These are phyloP conservation scores for maize (Zea mays) DNA, from an alignment of 176 grass and related monocot species.

Conservation along the genomic window DNA sequence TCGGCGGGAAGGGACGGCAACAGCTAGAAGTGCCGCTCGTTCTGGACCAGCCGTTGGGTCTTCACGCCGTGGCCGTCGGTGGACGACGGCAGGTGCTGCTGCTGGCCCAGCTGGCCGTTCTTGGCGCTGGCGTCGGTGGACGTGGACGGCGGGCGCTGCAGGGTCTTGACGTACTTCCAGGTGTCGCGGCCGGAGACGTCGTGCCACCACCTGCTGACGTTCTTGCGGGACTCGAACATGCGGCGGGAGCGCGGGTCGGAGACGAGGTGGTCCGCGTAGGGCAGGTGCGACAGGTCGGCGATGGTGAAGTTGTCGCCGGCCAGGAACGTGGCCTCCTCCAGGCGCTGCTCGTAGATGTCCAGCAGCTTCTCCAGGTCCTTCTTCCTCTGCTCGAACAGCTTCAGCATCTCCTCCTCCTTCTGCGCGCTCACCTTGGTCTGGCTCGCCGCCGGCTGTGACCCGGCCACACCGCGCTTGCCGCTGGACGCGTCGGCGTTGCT, in stretches of 20 bases:
- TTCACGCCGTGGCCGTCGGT: background rate
- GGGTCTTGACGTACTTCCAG: slow-evolving; percentile 72
- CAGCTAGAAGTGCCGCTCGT: background rate
- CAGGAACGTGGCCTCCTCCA: slow-evolving; percentile 62
- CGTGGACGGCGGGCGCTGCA: slow-evolving; percentile 53
- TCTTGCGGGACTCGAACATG: slow-evolving; percentile 58
- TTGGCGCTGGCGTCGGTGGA: background rate
- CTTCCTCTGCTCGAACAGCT: slow-evolving; percentile 53
- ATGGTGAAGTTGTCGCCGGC: slow-evolving; percentile 92
- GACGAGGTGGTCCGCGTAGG: slow-evolving; percentile 65
- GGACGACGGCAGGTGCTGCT: background rate
- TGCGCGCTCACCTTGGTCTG: background rate
- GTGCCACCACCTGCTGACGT: slow-evolving; percentile 73
- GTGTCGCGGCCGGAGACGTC: slow-evolving; percentile 54
- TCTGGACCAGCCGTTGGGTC: background rate
- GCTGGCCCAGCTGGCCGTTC: background rate
- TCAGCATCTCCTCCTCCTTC: slow-evolving; percentile 52
- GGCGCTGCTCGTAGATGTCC: slow-evolving; percentile 81
- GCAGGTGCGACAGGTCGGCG: slow-evolving; percentile 90
- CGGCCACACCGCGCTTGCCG: slow-evolving; percentile 11
- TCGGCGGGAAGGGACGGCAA: background rate
- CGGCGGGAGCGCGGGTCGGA: slow-evolving; percentile 48
- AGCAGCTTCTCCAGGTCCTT: slow-evolving; percentile 71
- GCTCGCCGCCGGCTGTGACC: background rate
- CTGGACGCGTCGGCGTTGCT: slow-evolving; percentile 19